Conservation (phyloP, 768 basidiomycete species). For the Pholiota conissans region DNA sequence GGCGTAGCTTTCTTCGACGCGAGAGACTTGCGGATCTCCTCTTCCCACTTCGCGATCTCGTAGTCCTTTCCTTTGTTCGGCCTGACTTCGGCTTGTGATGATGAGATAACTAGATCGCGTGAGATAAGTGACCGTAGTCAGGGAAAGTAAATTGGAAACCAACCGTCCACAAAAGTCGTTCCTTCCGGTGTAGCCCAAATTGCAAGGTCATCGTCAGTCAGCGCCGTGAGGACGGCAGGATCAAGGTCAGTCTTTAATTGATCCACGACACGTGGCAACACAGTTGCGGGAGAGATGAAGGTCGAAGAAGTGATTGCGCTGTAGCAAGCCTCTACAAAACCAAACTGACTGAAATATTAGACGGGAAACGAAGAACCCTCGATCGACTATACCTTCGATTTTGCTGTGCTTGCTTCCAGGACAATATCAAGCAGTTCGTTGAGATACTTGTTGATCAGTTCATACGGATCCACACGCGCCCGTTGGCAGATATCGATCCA, state of each 20-base stretch:
- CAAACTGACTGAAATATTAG: slow-evolving; percentile 28
- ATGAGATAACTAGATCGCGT: slow-evolving; percentile 53
- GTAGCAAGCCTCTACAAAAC: slow-evolving; percentile 70
- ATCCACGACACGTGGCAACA: slow-evolving; percentile 69
- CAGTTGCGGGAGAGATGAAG: slow-evolving; percentile 72
- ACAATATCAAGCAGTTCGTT: slow-evolving; percentile 51
- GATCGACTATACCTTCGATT: slow-evolving; percentile 41
- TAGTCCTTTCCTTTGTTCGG: slow-evolving; percentile 81
- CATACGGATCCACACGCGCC: slow-evolving; percentile 64
- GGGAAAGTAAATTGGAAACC: slow-evolving; percentile 12
- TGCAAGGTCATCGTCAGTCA: slow-evolving; percentile 75
- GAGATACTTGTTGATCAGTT: slow-evolving; percentile 50
- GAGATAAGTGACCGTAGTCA: not conserved
- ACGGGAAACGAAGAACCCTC: not conserved
- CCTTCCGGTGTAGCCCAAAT: slow-evolving; percentile 88
- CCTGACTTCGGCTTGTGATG: slow-evolving; percentile 52
- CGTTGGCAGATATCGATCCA: slow-evolving; percentile 87
- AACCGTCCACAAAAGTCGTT: slow-evolving; percentile 80
- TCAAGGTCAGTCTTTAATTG: slow-evolving; percentile 71
- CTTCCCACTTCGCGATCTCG: slow-evolving; percentile 94
- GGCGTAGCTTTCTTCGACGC: slow-evolving; percentile 74
- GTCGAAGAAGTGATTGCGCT: slow-evolving; percentile 72
- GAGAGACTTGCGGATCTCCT: slow-evolving; percentile 83
- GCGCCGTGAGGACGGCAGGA: slow-evolving; percentile 49
- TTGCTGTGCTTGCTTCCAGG: slow-evolving; percentile 43